Evolutionary conservation across 257 asterid species (phyloP).

Genomic region (Avicennia marina): DNA sequence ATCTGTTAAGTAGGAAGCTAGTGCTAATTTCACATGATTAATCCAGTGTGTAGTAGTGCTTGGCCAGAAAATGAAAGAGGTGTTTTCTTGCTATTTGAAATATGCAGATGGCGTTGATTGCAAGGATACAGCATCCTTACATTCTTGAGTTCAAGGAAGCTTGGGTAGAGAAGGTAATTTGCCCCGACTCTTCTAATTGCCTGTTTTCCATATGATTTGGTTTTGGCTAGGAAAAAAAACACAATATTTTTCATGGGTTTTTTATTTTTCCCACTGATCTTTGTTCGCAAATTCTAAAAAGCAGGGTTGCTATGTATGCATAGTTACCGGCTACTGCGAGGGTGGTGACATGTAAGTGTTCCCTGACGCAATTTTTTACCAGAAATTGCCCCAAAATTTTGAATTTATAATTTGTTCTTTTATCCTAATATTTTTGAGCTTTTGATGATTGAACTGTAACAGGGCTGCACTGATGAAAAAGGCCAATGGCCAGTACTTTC

Average conservation of each 20-base stretch:
- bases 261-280: constrained; percentile 1
- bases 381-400: background rate
- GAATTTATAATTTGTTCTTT: background rate
- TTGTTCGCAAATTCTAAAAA: constrained; percentile 20
- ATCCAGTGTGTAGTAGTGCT: background rate
- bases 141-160: constrained; percentile 97
- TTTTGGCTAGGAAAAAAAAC: background rate
- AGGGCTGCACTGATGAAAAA: constrained; percentile 98
- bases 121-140: constrained; percentile 84
- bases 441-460: constrained; percentile 26
- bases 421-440: constrained; percentile 1
- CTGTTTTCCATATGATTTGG: background rate
- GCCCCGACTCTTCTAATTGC: background rate
- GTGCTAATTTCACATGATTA: background rate
- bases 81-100: constrained; percentile 17
- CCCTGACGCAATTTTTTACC: background rate
- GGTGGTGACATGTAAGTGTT: constrained; percentile 97
- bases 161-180: constrained; percentile 96
- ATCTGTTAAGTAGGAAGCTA: background rate
- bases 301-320: constrained; percentile 99
- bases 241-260: background rate
- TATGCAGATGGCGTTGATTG: constrained; percentile 91
- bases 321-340: constrained; percentile 96
- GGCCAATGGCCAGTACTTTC: constrained; percentile 79
- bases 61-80: constrained; percentile 3